phyloP scores from a whole-genome alignment of 495 filamentous ascomycete species.

The Penicillium manginii region DNA sequence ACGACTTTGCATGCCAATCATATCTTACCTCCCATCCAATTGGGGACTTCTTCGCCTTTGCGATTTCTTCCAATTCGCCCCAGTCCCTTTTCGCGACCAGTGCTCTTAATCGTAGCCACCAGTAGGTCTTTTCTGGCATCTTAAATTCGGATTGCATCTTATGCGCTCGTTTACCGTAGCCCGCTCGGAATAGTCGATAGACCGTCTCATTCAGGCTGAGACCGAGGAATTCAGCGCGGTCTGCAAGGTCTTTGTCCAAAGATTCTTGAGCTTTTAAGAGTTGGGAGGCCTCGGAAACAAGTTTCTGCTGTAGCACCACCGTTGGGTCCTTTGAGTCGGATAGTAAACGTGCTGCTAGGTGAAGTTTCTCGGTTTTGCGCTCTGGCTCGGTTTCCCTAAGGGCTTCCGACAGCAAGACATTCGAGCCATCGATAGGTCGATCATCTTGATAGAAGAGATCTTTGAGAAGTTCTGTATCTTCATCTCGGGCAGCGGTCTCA shows the following conservation, averaged over 20 bases:
- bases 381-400: constrained; percentile 64
- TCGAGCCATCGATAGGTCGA: constrained; percentile 83
- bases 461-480: constrained; percentile 84
- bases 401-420: constrained; percentile 83
- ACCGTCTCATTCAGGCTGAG: constrained; percentile 89
- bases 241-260: constrained; percentile 77
- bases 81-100: constrained; percentile 88
- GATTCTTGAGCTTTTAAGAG: constrained; percentile 83
- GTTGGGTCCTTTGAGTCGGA: constrained; percentile 79
- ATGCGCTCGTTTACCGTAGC: constrained; percentile 77
- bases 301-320: constrained; percentile 66
- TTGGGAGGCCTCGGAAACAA: constrained; percentile 74
- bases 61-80: constrained; percentile 87
- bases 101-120: constrained; percentile 90
- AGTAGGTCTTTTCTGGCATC: constrained; percentile 83
- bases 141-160: constrained; percentile 92
- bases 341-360: constrained; percentile 77
- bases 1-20: constrained; percentile 19
- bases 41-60: constrained; percentile 70
- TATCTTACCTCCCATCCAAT: constrained; percentile 90
- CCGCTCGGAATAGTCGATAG: constrained; percentile 74
- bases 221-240: constrained; percentile 70
- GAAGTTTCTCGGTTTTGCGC: constrained; percentile 79
- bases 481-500: constrained; percentile 74
- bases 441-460: constrained; percentile 99